Conservation (phyloP, 176 grass and related monocot species). For the Tuctoria greenei region DNA sequence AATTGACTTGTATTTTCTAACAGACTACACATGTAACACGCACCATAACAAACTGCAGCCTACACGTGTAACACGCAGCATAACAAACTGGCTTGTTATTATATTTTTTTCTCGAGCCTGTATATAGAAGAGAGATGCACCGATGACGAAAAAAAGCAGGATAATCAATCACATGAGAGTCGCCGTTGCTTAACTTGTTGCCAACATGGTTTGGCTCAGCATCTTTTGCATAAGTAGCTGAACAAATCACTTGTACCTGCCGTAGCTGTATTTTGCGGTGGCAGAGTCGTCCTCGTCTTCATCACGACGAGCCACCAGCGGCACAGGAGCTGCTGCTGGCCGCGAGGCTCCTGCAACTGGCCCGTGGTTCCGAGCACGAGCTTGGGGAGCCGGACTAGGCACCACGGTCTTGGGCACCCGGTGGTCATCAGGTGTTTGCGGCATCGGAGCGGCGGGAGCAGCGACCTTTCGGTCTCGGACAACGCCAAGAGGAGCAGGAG, state of each 20-base stretch:
- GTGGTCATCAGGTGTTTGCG: neutral
- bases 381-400: neutral
- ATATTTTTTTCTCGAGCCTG: neutral
- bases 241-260: neutral
- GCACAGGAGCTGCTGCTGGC: neutral
- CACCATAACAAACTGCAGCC: too few relatives aligned
- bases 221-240: neutral
- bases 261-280: neutral
- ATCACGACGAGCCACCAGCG: neutral
- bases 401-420: too few relatives aligned
- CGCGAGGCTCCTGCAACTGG: neutral
- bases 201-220: neutral
- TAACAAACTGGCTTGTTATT: neutral
- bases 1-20: too few relatives aligned
- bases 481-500: neutral
- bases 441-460: neutral
- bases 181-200: neutral
- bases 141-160: neutral
- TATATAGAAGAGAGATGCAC: neutral
- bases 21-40: too few relatives aligned
- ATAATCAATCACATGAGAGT: neutral
- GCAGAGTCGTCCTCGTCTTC: neutral
- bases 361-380: neutral
- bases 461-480: neutral
- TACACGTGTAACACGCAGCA: neutral